Base-by-base conservation (phyloP, 2,329 filamentous ascomycete genomes). In the Decorospora gaudefroyi region DNA sequence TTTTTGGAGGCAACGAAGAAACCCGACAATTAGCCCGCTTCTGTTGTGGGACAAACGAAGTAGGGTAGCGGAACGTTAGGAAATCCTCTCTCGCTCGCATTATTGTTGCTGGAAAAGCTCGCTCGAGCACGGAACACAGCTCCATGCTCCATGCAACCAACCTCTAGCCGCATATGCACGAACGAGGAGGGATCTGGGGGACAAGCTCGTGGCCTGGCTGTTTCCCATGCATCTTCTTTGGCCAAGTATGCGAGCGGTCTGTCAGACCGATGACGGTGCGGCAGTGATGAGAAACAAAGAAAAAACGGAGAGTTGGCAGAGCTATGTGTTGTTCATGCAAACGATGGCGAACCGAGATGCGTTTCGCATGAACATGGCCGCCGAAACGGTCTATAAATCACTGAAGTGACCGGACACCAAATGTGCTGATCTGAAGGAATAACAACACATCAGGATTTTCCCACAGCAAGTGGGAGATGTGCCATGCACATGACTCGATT, bases 121-220 rank as follows among this genome's bases (percentile, higher is more conserved):
- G 61, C 61, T 59, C 58, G 47, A 59, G 49, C 55, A 59, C 57
- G 51, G 62, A 59, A 61, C 49, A 51, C 56, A 56, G 59, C 54
- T 50, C 51, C 41, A 66, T 57, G 59, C 54, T 50, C 51, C 41
- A 66, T 67, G 64, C 64, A 61, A 46, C 62, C 46, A 59, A 57
- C 38, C 56, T 57, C 63, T 69, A 68, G 65, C 61, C 58, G 65
- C 65, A 69, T 69, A 68, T 69, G 65, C 65, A 66, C 27, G 17
- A 34, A 34, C 13, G 47, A 42, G 48, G 37, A 60, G 60, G 64
- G 51, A 61, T 61, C 57, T 61, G 52, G n/a, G 57, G 53, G 44
- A 42, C 42, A 42, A 43, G 25, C 25, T 43, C 41, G 35, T 46
- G 42, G 48, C 50, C 49, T 55, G 53, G 50, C 45, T 34, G 42